Evolutionary conservation across 495 filamentous ascomycete genomes (phyloP).

Genomic region (Lophium mytilinum): DNA sequence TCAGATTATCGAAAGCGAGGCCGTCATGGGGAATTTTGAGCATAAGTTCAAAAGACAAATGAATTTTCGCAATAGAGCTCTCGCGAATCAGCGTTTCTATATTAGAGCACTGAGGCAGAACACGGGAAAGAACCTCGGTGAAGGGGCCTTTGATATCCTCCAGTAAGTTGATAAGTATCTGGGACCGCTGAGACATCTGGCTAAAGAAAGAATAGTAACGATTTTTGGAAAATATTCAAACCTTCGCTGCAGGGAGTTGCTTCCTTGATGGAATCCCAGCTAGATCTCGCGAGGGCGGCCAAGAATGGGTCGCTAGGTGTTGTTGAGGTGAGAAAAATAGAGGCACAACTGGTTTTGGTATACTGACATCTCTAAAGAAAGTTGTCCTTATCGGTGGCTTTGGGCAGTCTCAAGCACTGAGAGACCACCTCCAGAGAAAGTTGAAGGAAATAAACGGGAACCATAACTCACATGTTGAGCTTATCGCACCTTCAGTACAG

Average conservation of each 20-base stretch:
- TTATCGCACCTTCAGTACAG: conserved; percentile 9
- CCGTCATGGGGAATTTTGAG: not conserved
- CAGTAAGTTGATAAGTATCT: not conserved
- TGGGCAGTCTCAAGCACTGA: conserved; percentile 24
- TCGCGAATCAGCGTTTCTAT: not conserved
- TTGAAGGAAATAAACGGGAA: conserved; percentile 3
- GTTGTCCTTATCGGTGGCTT: conserved; percentile 32
- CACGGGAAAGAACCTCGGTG: conserved; percentile 1
- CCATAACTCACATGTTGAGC: not conserved
- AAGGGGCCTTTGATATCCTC: not conserved
- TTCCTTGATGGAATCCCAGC: not conserved
- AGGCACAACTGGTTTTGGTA: conserved; percentile 4
- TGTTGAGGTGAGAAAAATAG: not conserved
- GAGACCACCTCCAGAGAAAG: conserved; percentile 8
- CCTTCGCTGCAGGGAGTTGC: not conserved
- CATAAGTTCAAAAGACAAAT: not conserved
- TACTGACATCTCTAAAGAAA: conserved; percentile 28
- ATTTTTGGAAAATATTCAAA: not conserved
- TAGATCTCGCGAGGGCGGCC: not conserved
- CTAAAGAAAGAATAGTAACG: not conserved
- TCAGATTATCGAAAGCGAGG: conserved; percentile 1
- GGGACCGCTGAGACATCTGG: not conserved
- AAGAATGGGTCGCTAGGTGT: not conserved
- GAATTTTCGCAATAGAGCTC: not conserved
- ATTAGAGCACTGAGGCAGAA: conserved; percentile 6